Evolutionary conservation across 2,329 filamentous ascomycete genomes (phyloP), one percentile per base, ranked within the genome.

Genomic region (Aspergillus sojae): DNA sequence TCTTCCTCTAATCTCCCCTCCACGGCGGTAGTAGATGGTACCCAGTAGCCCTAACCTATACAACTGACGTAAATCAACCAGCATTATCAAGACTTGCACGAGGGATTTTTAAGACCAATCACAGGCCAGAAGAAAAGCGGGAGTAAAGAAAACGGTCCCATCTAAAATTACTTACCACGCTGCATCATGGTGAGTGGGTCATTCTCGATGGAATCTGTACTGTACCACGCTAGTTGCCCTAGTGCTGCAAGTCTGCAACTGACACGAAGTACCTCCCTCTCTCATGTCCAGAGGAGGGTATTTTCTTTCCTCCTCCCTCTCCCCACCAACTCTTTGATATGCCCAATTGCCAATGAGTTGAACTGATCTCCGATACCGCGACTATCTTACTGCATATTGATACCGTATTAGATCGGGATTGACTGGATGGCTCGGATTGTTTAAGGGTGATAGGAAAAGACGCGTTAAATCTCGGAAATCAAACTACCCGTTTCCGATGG

Each of bases 71-170:
- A 61, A 58, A 62, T 45, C 11, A 26, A 41, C 16, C 28, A 7
- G 5, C 16, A 48, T 26, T 21, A n/a, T 30, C 48, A 9, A 45
- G 12, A 26, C 41, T 58, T 65, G 62, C 63, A 68, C 68, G 68
- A 70, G 68, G 68, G 63, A 70, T 68, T 70, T 70, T 69, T 45
- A 26, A 53, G 41, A 50, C 68, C 66, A 70, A 70, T 70, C 26
- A 60, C n/a, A 11, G 26, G 50, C 19, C 45, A 63, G 52, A 23
- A 52, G 14, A 59, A 62, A 53, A 65, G 60, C 48, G 28, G 19
- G 30, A 32, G 48, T 34, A 52, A 48, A 32, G 28, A 62, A 64
- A 62, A 60, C 62, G 56, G 62, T 64, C 36, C 64, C 64, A 39
- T 61, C 63, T 58, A 56, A 63, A 52, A 60, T 64, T 60, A 62